Conservation (phyloP, 75 land plant genomes). For the Adiantum capillusveneris region DNA sequence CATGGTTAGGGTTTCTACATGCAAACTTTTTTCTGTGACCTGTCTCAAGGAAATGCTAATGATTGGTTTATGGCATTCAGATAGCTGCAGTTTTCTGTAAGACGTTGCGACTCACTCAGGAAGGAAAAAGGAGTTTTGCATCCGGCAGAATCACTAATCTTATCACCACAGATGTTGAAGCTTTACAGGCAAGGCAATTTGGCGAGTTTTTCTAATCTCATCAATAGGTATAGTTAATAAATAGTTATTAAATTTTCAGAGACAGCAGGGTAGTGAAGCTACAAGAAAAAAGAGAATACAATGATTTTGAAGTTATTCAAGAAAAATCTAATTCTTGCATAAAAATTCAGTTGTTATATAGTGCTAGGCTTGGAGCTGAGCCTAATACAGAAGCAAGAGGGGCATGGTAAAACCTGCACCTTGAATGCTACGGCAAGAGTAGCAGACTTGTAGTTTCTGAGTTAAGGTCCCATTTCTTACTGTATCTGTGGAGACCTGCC, state of each 20-base stretch:
- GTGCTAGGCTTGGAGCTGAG: neutral
- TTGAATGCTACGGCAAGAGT: too few relatives aligned
- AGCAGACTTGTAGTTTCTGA: too few relatives aligned
- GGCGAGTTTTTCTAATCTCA: too few relatives aligned
- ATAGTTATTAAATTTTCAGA: neutral
- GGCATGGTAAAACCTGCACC: too few relatives aligned
- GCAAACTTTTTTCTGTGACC: neutral
- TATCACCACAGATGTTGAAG: slow-evolving; percentile 95
- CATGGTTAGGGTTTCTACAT: slow-evolving; percentile 37
- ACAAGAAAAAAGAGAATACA: neutral
- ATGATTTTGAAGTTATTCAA: neutral
- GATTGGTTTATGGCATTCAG: slow-evolving; percentile 16
- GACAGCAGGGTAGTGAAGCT: neutral
- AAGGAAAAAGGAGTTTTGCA: slow-evolving; percentile 54
- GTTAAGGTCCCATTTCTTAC: too few relatives aligned
- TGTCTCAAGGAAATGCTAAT: neutral
- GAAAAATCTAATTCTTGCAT: neutral
- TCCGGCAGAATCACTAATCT: slow-evolving; percentile 91
- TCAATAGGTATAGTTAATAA: too few relatives aligned
- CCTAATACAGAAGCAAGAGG: too few relatives aligned
- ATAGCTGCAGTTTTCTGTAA: slow-evolving; percentile 95
- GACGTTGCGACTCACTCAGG: slow-evolving; percentile 75
- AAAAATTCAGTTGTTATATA: neutral
- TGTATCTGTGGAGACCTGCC: too few relatives aligned
- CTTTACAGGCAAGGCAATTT: slow-evolving; percentile 77